Conservation (phyloP, 2,329 filamentous ascomycete genomes). For the Trichoderma atrobrunneum region DNA sequence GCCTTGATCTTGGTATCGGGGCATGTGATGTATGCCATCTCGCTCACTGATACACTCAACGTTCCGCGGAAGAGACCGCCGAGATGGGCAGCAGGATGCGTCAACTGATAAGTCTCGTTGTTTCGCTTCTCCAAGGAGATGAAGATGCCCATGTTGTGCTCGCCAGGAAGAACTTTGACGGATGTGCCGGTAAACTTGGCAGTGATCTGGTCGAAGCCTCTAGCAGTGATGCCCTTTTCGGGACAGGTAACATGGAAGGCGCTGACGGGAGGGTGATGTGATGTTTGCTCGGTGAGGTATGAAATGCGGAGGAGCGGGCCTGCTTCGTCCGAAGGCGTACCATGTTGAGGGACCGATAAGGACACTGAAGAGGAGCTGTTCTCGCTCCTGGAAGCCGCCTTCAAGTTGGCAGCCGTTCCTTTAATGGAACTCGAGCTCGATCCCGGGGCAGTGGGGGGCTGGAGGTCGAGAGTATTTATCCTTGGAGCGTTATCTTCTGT, state of each 20-base stretch:
- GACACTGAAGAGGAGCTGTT: constrained; percentile 48
- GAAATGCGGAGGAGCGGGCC: constrained; percentile 69
- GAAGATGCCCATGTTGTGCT: constrained; percentile 95
- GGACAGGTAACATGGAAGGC: constrained; percentile 93
- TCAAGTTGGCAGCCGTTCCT: constrained; percentile 47
- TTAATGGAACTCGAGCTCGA: constrained; percentile 38
- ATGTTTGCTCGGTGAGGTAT: constrained; percentile 96
- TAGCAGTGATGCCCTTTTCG: constrained; percentile 80
- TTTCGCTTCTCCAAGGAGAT: constrained; percentile 76
- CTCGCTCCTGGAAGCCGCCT: constrained; percentile 43
- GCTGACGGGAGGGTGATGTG: constrained; percentile 94
- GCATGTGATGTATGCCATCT: constrained; percentile 85
- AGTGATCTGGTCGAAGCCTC: constrained; percentile 92
- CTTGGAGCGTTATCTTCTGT: constrained; percentile 73
- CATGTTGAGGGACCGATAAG: constrained; percentile 50
- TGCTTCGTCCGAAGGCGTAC: constrained; percentile 37
- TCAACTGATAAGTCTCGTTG: constrained; percentile 91
- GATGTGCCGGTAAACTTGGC: constrained; percentile 98
- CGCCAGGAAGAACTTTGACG: constrained; percentile 84
- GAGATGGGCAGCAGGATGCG: constrained; percentile 88
- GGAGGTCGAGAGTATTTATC: constrained; percentile 52
- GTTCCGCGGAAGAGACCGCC: constrained; percentile 83
- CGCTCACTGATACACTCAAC: constrained; percentile 86
- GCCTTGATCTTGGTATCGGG: constrained; percentile 87
- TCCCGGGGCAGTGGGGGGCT: constrained; percentile 13